Conservation (phyloP, 805 yeast genomes). For the Hanseniaspora pseudoguilliermondii region DNA sequence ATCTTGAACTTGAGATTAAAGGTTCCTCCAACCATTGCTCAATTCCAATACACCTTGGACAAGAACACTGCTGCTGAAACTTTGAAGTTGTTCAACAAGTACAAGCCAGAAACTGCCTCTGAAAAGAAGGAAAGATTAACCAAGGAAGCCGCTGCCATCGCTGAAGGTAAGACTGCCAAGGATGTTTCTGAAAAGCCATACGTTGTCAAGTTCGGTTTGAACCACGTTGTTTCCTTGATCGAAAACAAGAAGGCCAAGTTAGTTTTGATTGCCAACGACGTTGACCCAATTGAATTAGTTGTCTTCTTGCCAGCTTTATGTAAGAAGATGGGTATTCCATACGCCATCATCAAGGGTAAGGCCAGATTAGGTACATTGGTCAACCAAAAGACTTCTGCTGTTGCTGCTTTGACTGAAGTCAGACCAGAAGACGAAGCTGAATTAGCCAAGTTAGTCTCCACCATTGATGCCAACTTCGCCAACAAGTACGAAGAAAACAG, state of each 20-base stretch:
- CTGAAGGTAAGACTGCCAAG: conserved; percentile 94
- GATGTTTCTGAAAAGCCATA: conserved; percentile 95
- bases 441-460: conserved; percentile 81
- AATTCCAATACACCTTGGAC: conserved; percentile 91
- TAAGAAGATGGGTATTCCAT: conserved; percentile 98
- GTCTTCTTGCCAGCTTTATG: conserved; percentile 96
- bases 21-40: conserved; percentile 98
- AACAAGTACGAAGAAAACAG: conserved; percentile 91
- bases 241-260: conserved; percentile 98
- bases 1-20: conserved; percentile 87
- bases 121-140: conserved; percentile 99
- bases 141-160: conserved; percentile 97
- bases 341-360: conserved; percentile 96
- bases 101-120: conserved; percentile 94
- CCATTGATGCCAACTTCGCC: conserved; percentile 84
- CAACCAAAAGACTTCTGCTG: conserved; percentile 95
- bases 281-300: conserved; percentile 97
- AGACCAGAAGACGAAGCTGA: conserved; percentile 88
- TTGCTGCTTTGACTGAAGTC: conserved; percentile 94
- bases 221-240: conserved; percentile 93
- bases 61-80: conserved; percentile 97
- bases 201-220: conserved; percentile 94
- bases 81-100: conserved; percentile 95
- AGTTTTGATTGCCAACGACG: conserved; percentile 96
- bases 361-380: conserved; percentile 96